Percentiles rank a stretch among this genome's conserved stretches.
phyloP scores from a whole-genome alignment of 1,284 basidiomycete genomes.

The Salmacisia buchloeana region DNA sequence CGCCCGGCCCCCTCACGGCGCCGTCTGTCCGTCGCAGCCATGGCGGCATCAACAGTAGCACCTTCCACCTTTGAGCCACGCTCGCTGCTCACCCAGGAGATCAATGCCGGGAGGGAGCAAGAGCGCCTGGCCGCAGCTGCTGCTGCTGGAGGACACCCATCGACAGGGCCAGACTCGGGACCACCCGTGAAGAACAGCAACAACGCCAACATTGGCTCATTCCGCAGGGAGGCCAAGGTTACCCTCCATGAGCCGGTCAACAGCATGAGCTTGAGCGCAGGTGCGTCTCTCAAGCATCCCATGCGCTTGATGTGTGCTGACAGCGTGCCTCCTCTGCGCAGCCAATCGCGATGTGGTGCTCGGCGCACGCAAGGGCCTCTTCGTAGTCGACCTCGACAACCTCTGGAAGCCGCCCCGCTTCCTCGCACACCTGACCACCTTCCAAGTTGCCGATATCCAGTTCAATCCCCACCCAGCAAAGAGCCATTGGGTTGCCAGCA shows the following conservation, averaged over 20 bases:
- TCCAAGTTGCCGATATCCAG: slow-evolving; percentile 89
- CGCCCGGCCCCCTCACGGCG: not conserved
- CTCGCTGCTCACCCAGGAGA: slow-evolving; percentile 1
- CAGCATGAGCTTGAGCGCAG: slow-evolving; percentile 47
- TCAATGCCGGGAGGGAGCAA: not conserved
- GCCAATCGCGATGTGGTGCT: slow-evolving; percentile 48
- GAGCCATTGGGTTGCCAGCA: slow-evolving; percentile 86
- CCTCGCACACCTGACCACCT: slow-evolving; percentile 88
- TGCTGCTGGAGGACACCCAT: not conserved
- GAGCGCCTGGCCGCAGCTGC: not conserved
- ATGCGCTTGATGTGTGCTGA: too few species aligned
- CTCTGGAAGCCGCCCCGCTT: slow-evolving; percentile 83
- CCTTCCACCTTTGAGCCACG: not conserved
- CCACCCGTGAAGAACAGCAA: not conserved
- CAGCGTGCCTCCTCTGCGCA: not conserved
- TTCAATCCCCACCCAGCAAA: slow-evolving; percentile 88
- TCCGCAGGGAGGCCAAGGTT: slow-evolving; percentile 13
- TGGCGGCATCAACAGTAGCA: not conserved
- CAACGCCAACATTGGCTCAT: slow-evolving; percentile 11
- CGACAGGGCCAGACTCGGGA: not conserved
- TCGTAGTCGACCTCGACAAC: slow-evolving; percentile 86
- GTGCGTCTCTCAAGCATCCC: too few species aligned
- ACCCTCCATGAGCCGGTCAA: slow-evolving; percentile 38
- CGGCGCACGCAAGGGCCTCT: slow-evolving; percentile 73
- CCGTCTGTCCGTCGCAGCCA: not conserved